Base-by-base conservation (phyloP, 2,329 filamentous ascomycete species). In the Chrysosporium keratinophilum region DNA sequence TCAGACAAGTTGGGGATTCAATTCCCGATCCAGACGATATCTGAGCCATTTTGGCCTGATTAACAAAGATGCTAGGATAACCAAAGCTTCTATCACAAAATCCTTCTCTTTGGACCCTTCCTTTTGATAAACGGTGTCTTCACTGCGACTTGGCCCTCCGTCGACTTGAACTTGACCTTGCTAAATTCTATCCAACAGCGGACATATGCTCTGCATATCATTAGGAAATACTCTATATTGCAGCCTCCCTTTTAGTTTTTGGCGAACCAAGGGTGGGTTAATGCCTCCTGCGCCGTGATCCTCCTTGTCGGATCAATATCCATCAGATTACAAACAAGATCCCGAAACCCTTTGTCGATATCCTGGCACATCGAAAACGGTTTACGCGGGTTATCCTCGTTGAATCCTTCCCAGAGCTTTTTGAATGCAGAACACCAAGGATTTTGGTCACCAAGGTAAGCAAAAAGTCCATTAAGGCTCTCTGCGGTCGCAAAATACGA, bases 221-320 rank as follows among this genome's bases (percentile, higher is more conserved):
- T 28, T 7, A 28, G 23, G 23, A 28, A 28, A 28, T 28, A 4
- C 23, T 28, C 23, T 7, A 28, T 7, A 37, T 37, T 37, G 17
- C 41, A 23, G 19, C 17, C 11, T n/a, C n/a, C 41, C 9, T 54
- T 37, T 54, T 31, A 52, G 14, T 44, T 37, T 49, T n/a, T 45
- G 42, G 47, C 42, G 68, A 84, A 84, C 81, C 81, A 84, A 1
- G 78, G 77, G 63, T 84, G 81, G 63, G 82, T 79, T 58, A 84
- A 69, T 14, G 81, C 81, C 62, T 83, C 73, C 59, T 83, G 80
- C 57, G 81, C 81, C 1, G 80, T 81, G 60, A 84, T 82, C 17
- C 81, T 75, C 60, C 77, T 76, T 64, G 81, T 81, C 7, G 81
- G 81, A 57, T 84, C 80, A 62, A 84, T 84, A 23, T 84, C 77